These are phyloP conservation scores for Zygosaccharomyces rouxii DNA, from an alignment of 805 yeast genomes.

Conservation along the genomic window DNA sequence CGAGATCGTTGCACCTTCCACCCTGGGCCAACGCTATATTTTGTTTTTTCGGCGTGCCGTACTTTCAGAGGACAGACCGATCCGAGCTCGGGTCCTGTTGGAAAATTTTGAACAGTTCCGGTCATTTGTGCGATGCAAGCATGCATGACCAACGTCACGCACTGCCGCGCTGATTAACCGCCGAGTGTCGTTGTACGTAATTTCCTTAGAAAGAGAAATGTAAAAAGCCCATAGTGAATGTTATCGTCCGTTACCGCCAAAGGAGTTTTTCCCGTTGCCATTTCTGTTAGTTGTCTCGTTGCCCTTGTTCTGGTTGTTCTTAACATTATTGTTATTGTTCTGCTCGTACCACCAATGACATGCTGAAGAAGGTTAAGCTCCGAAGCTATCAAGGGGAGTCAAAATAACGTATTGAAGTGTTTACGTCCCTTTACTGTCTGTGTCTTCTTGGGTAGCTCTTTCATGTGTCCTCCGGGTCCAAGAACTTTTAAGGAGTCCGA, in stretches of 20 bases:
- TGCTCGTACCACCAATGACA: constrained; percentile 1
- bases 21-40: no score
- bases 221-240: not conserved
- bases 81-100: not conserved
- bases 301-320: not conserved
- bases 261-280: not conserved
- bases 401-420: not conserved
- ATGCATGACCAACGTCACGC: constrained; percentile 11
- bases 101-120: not conserved
- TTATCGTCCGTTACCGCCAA: not conserved
- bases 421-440: not conserved
- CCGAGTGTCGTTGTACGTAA: not conserved
- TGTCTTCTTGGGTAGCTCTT: no score
- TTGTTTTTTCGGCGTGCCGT: constrained; percentile 1
- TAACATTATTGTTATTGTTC: not conserved
- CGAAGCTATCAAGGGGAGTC: not conserved
- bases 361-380: constrained; percentile 3
- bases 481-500: not conserved
- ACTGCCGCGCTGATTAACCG: constrained; percentile 1
- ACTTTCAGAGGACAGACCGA: not conserved
- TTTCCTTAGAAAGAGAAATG: not conserved
- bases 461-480: not conserved
- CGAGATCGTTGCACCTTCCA: constrained; percentile 35
- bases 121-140: not conserved
- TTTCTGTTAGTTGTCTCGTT: not conserved